Evolutionary conservation across 306 rosid species (phyloP).

Genomic region (Trifolium dubium): DNA sequence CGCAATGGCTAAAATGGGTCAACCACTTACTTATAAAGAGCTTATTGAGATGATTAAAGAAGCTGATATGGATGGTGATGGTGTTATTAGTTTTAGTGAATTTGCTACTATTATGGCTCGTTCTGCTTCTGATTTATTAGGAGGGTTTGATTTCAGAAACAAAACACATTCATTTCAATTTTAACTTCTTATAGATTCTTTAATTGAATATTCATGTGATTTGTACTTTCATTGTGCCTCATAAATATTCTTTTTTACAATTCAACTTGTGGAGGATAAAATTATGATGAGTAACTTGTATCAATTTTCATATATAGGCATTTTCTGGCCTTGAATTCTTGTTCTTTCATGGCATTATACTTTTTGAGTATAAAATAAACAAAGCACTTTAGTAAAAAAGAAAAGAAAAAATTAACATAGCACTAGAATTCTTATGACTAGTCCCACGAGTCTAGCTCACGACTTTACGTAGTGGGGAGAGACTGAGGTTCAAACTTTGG

Average conservation of each 20-base stretch:
- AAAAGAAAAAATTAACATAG: too few relatives aligned
- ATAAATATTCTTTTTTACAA: background rate
- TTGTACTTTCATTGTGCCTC: background rate
- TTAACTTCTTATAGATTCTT: background rate
- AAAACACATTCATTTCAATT: background rate
- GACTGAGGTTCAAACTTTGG: too few relatives aligned
- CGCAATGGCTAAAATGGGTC: constrained; percentile 91
- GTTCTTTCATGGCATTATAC: too few relatives aligned
- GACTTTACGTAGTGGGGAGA: too few relatives aligned
- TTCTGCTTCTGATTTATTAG: constrained; percentile 69
- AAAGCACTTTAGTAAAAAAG: too few relatives aligned
- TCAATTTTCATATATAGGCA: too few relatives aligned
- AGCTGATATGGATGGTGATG: constrained; percentile 83
- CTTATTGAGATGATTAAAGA: constrained; percentile 84
- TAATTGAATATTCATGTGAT: background rate
- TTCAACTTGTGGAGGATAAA: background rate
- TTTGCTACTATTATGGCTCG: constrained; percentile 72
- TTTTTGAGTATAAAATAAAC: too few relatives aligned
- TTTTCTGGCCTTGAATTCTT: too few relatives aligned
- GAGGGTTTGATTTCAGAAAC: constrained; percentile 32
- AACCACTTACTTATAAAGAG: constrained; percentile 71
- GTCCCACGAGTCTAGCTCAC: too few relatives aligned
- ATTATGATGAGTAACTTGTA: background rate
- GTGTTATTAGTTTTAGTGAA: constrained; percentile 78
- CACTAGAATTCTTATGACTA: too few relatives aligned